Conservation (phyloP, 495 filamentous ascomycete species). For the Acidomyces sp. region DNA sequence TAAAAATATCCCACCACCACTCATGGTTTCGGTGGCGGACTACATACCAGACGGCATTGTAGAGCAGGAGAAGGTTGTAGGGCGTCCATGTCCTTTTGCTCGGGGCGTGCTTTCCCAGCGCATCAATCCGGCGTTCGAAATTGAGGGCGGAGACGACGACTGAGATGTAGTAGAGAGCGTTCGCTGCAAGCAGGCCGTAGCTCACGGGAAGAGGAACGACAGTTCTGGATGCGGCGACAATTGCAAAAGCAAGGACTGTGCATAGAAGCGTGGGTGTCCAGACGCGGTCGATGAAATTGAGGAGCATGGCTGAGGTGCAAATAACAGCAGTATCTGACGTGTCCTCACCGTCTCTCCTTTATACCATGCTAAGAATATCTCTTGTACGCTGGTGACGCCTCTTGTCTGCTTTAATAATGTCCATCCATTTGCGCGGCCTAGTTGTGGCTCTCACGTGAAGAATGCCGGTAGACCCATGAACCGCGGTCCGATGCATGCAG, state of each 20-base stretch:
- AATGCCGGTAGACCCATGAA: no score
- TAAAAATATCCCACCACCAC: slow-evolving; percentile 45
- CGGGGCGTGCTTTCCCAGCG: slow-evolving; percentile 24
- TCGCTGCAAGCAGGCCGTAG: not conserved
- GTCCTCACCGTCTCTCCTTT: no score
- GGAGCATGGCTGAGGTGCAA: no score
- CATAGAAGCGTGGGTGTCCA: slow-evolving; percentile 11
- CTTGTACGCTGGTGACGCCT: no score
- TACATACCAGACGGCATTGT: slow-evolving; percentile 37
- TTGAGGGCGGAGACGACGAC: slow-evolving; percentile 1
- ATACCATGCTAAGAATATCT: no score
- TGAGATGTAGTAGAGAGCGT: slow-evolving; percentile 1
- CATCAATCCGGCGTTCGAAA: slow-evolving; percentile 5
- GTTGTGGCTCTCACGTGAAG: no score
- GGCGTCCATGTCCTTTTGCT: slow-evolving; percentile 19
- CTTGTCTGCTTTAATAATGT: no score
- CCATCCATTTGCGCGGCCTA: no score
- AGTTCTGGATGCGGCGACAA: not conserved
- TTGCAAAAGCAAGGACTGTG: not conserved
- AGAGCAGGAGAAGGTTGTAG: slow-evolving; percentile 48
- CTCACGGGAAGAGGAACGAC: not conserved
- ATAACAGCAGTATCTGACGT: no score
- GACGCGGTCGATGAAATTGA: slow-evolving; percentile 5
- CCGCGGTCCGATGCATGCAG: no score
- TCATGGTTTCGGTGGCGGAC: slow-evolving; percentile 42